A percentile compares a stretch with the other conserved stretches of the same genome.
phyloP scores from a whole-genome alignment of 495 filamentous ascomycete genomes.

The Bryoglossum gracile region DNA sequence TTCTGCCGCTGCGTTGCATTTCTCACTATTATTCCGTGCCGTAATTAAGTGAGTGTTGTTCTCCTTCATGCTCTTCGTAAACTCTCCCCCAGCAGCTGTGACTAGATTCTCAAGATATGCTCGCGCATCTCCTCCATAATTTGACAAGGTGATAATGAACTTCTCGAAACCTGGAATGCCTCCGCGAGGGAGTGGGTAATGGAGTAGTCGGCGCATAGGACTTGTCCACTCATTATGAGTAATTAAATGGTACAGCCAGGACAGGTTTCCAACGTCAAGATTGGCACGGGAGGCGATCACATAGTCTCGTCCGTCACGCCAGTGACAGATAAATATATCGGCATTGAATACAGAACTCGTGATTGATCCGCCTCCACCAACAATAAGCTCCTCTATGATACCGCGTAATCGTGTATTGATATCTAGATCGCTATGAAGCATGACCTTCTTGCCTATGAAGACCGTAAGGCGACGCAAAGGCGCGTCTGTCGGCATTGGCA shows the following conservation, averaged over 20 bases:
- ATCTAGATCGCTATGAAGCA: constrained; percentile 63
- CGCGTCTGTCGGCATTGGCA: constrained; percentile 38
- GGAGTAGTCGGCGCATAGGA: constrained; percentile 70
- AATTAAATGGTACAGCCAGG: constrained; percentile 90
- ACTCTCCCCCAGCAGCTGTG: constrained; percentile 70
- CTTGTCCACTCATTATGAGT: constrained; percentile 81
- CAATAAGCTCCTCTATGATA: constrained; percentile 63
- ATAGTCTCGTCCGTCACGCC: constrained; percentile 75
- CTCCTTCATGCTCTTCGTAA: constrained; percentile 85
- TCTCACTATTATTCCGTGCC: constrained; percentile 79
- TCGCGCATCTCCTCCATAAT: constrained; percentile 91
- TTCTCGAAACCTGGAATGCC: constrained; percentile 74
- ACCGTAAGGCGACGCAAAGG: constrained; percentile 44
- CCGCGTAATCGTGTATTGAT: constrained; percentile 56
- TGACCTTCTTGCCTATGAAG: constrained; percentile 56
- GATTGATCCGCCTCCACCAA: constrained; percentile 58
- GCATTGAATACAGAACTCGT: constrained; percentile 60
- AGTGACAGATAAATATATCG: constrained; percentile 79
- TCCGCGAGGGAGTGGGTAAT: constrained; percentile 73
- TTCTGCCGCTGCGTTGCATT: constrained; percentile 82
- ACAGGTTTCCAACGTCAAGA: constrained; percentile 83
- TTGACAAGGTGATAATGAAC: constrained; percentile 78
- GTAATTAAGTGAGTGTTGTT: constrained; percentile 96
- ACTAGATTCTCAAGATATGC: constrained; percentile 92
- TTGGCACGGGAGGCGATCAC: constrained; percentile 60